A percentile compares a stretch with the other conserved stretches of the same genome.
Conservation (phyloP, 2,329 filamentous ascomycete genomes). For the Phaeosphaeria sp. region DNA sequence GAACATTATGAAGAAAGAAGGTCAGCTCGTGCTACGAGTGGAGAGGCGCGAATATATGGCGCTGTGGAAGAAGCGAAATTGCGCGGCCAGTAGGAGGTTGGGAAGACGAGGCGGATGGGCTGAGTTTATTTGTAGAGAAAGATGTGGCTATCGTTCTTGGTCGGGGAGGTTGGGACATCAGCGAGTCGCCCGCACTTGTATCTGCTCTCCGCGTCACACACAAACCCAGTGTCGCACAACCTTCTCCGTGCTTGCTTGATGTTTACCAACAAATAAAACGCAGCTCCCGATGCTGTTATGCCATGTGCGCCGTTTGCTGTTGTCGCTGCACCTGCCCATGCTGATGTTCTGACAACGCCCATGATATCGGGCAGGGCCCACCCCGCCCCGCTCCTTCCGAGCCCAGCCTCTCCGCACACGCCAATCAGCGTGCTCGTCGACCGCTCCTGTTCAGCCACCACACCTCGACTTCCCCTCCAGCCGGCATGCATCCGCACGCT, state of each 20-base stretch:
- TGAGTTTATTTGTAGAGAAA: slow-evolving; percentile 17
- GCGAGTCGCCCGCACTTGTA: background rate
- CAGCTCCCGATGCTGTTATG: background rate
- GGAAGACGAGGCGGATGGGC: slow-evolving; percentile 10
- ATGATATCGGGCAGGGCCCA: background rate
- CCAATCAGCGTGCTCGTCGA: background rate
- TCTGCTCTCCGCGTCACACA: background rate
- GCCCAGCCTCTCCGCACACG: background rate
- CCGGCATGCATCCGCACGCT: background rate
- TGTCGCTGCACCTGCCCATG: background rate
- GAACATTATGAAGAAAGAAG: slow-evolving; percentile 50
- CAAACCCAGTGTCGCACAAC: background rate
- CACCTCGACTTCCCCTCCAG: background rate
- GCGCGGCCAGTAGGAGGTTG: slow-evolving; percentile 24
- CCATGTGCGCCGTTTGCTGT: background rate
- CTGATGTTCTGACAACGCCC: background rate
- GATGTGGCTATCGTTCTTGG: slow-evolving; percentile 18
- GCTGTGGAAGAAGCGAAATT: slow-evolving; percentile 20
- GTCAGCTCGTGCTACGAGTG: slow-evolving; percentile 22
- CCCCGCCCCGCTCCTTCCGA: background rate
- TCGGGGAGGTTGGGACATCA: slow-evolving; percentile 23
- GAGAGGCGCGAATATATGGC: slow-evolving; percentile 33
- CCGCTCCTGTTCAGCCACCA: too few species aligned
- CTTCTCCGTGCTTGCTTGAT: background rate
- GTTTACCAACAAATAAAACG: background rate